phyloP scores from a whole-genome alignment of 768 basidiomycete species.

The Guyanaporus albipodus region DNA sequence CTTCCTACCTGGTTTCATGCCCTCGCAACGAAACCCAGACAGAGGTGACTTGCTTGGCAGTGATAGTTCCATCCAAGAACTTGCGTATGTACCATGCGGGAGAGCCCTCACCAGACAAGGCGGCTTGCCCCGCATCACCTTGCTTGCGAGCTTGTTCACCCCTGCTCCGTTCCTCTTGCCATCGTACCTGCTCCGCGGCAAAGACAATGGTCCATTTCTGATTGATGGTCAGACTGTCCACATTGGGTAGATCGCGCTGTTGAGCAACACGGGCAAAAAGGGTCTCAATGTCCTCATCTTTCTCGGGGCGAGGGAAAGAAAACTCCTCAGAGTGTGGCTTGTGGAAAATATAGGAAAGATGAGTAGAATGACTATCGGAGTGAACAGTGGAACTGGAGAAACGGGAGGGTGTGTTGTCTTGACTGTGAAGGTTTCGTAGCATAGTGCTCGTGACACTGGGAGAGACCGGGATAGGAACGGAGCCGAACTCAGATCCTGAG shows the following conservation, averaged over 20 bases:
- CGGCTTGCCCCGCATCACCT: slow-evolving; percentile 52
- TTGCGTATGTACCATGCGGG: slow-evolving; percentile 94
- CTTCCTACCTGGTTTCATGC: slow-evolving; percentile 68
- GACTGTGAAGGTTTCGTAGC: slow-evolving; percentile 50
- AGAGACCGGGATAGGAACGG: slow-evolving; percentile 34
- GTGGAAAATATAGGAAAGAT: slow-evolving; percentile 51
- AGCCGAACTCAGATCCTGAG: slow-evolving; percentile 51
- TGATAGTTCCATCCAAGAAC: slow-evolving; percentile 84
- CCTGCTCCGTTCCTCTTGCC: slow-evolving; percentile 66
- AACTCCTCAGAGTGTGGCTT: slow-evolving; percentile 57
- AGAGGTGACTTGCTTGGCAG: slow-evolving; percentile 71
- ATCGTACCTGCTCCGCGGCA: slow-evolving; percentile 75
- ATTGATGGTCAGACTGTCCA: slow-evolving; percentile 60
- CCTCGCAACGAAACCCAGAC: slow-evolving; percentile 76
- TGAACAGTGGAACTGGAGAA: slow-evolving; percentile 43
- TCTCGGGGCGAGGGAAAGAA: slow-evolving; percentile 70
- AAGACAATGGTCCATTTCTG: slow-evolving; percentile 93
- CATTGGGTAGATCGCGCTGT: slow-evolving; percentile 59
- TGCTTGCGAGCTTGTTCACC: slow-evolving; percentile 60
- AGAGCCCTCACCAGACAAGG: slow-evolving; percentile 56
- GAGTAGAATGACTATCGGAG: slow-evolving; percentile 44
- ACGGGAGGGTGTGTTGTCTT: slow-evolving; percentile 58
- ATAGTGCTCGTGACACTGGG: slow-evolving; percentile 32
- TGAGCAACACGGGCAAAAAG: slow-evolving; percentile 77
- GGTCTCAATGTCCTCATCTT: slow-evolving; percentile 71